These are phyloP conservation scores for Arthromyces matolae DNA, from an alignment of 768 basidiomycete genomes.

Conservation along the genomic window DNA sequence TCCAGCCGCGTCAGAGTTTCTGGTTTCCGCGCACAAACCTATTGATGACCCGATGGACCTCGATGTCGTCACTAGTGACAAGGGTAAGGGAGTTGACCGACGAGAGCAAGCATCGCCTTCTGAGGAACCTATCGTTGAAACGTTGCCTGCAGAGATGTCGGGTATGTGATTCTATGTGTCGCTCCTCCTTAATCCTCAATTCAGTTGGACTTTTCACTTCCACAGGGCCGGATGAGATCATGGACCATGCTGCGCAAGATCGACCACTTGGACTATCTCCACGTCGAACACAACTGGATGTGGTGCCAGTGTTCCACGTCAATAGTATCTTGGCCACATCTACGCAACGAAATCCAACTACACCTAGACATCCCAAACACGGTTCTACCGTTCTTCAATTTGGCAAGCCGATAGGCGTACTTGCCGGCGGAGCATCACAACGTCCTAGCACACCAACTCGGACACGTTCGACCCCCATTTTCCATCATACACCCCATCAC, in stretches of 20 bases:
- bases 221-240: neutral
- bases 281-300: conserved; percentile 4
- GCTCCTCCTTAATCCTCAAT: neutral
- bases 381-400: conserved; percentile 7
- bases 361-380: conserved; percentile 6
- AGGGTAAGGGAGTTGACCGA: conserved; percentile 15
- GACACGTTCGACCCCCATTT: conserved; percentile 10
- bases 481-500: conserved; percentile 14
- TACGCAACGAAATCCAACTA: conserved; percentile 9
- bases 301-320: conserved; percentile 2
- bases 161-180: neutral
- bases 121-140: conserved; percentile 12
- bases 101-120: conserved; percentile 30
- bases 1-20: conserved; percentile 31
- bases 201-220: neutral
- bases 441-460: conserved; percentile 11
- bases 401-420: conserved; percentile 13
- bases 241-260: neutral
- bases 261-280: conserved; percentile 7
- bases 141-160: neutral
- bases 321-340: conserved; percentile 8
- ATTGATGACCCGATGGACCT: conserved; percentile 6
- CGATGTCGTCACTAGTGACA: conserved; percentile 10
- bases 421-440: conserved; percentile 5
- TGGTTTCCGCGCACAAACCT: conserved; percentile 21